Base-by-base conservation (phyloP, 2,329 filamentous ascomycete genomes). In the Fusarium globosum region DNA sequence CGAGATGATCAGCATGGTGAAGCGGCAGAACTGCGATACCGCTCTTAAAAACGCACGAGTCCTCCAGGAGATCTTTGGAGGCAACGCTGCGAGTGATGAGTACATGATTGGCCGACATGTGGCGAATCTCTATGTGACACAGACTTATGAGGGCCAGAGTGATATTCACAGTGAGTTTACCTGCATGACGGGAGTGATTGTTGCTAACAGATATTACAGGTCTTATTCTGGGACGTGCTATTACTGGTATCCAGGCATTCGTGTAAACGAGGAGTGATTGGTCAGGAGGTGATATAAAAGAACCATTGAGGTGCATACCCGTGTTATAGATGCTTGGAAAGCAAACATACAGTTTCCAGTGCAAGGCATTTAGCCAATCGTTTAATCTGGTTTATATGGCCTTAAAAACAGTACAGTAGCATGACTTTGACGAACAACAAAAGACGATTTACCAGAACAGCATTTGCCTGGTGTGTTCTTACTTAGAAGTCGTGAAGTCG, bases 61-160 rank as follows among this genome's bases (percentile, higher is more conserved):
- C 80, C 86, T 99, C 69, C 96, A 99, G 83, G 96, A 99, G 85
- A 90, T 99, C 28, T 98, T 99, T 84, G 96, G 96, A 65, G 96
- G 96, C 36, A 99, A 99, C 80, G 96, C 96, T n/a, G 94, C 96
- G 56, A 97, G 95, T 79, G 96, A 99, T 78, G 96, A 99, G 85
- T 99, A 98, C 80, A 91, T 91, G 71, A 98, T 99, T 79, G 96
- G 94, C 21, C 90, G 96, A 73, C 96, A 98, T 85, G 96, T 98
- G 67, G 92, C 96, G 64, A 99, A 99, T 82, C 83, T 99, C 73
- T 99, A 97, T 82, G 96, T 99, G 60, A 97, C 96, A 61, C 96
- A 98, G 85, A 98, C 96, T 4, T 99, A 99, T 78, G 96, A 99
- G 85, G 96, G 96, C 28, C 96, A 98, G 84, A 98, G 95, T 80